phyloP scores from a whole-genome alignment of 345 rosid species.

The Moricandia arvensis region DNA sequence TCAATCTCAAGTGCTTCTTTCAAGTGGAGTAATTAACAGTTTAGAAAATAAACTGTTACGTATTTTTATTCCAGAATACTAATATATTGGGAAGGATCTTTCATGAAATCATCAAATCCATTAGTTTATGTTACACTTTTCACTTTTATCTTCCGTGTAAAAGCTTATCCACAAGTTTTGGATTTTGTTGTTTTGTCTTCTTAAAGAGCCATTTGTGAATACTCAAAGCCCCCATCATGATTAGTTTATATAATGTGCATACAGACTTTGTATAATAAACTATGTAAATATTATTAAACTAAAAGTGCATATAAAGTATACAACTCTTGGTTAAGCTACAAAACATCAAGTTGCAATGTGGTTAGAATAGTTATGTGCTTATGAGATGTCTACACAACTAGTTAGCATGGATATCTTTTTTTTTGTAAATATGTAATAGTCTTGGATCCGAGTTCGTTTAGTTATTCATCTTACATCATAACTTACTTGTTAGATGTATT shows the following conservation, averaged over 20 bases:
- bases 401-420: not conserved
- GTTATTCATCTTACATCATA: not conserved
- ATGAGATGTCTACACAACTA: not conserved
- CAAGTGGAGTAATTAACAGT: not conserved
- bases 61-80: not conserved
- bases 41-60: not conserved
- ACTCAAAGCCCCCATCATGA: not conserved
- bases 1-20: not conserved
- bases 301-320: not conserved
- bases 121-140: not conserved
- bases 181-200: not conserved
- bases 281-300: not conserved
- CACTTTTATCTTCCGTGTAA: not conserved
- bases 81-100: not conserved
- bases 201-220: not conserved
- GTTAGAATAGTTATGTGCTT: not conserved
- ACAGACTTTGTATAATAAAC: not conserved
- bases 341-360: not conserved
- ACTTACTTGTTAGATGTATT: not conserved
- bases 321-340: not conserved
- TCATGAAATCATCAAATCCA: not conserved
- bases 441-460: not conserved
- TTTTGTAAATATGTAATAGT: not conserved
- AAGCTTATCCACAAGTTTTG: not conserved
- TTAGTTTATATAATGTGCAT: not conserved